phyloP scores from a whole-genome alignment of 345 rosid species.

The Lumnitzera racemosa region DNA sequence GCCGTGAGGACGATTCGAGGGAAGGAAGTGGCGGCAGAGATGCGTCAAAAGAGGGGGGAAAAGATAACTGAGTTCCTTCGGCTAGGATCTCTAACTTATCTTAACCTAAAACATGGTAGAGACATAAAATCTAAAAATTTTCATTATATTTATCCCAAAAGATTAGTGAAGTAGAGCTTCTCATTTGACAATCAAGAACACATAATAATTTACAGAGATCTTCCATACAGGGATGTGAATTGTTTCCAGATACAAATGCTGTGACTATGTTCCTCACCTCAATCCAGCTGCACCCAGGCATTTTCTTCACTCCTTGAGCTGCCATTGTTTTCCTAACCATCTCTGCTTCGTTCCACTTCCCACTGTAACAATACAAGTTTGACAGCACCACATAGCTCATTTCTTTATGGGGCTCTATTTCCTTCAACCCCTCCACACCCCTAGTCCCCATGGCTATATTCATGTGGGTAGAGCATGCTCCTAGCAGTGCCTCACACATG shows the following conservation, averaged over 20 bases:
- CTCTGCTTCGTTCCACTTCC: constrained; percentile 77
- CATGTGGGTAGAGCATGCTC: constrained; percentile 48
- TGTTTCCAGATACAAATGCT: constrained; percentile 43
- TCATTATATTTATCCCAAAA: no score
- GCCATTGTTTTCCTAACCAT: constrained; percentile 51
- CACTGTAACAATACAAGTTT: constrained; percentile 51
- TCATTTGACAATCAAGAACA: constrained; percentile 44
- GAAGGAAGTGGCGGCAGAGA: no score
- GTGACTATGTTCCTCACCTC: constrained; percentile 45
- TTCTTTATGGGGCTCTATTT: constrained; percentile 37
- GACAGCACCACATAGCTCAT: constrained; percentile 60
- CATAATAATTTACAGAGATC: constrained; percentile 26
- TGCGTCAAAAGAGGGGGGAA: no score
- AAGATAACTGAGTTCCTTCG: no score
- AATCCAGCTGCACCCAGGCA: constrained; percentile 80
- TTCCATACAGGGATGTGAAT: constrained; percentile 20
- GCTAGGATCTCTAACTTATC: no score
- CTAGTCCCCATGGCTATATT: constrained; percentile 33
- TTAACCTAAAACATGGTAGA: no score
- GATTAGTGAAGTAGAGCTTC: constrained; percentile 4
- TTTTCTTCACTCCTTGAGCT: constrained; percentile 57
- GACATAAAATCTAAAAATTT: no score
- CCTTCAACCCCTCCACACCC: constrained; percentile 31
- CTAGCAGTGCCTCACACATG: constrained; percentile 47
- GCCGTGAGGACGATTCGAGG: no score